Evolutionary conservation across 2,329 filamentous ascomycete species (phyloP), one percentile per base, ranked within the genome.

Genomic region (Penicillium decumbens): DNA sequence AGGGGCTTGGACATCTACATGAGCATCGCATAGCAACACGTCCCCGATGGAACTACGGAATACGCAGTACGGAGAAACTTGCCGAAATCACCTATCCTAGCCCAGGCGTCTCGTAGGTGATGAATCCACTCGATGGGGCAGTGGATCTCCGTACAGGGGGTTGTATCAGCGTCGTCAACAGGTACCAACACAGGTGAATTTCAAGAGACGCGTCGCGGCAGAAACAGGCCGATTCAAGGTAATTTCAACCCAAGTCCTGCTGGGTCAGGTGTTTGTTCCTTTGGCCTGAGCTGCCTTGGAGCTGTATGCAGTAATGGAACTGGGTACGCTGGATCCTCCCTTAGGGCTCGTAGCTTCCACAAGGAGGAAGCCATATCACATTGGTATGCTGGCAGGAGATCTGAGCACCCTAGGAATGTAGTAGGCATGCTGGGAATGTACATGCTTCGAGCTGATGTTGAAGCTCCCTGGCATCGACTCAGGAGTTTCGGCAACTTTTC

Each of bases 181-280:
- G 42, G 53, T 55, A 55, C 41, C 15, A 25, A 27, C 38, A 32
- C 15, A 20, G 24, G 10, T 50, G 55, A 55, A 57, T 40, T 57
- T 53, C 55, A 53, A 35, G 32, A 48, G 45, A 57, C 48, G 41
- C 45, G 42, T 41, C 28, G 45, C 40, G 46, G 39, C 47, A 49
- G 50, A 52, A 55, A 47, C 33, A n/a, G 33, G 18, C 12, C 39
- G 37, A 46, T 50, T 50, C 47, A 37, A 27, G 43, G 51, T 56
- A 56, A 50, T 42, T 54, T 56, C 51, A n/a, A 41, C 15, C 20
- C n/a, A 54, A 55, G 52, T 50, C 50, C 50, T 48, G 55, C 48
- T 38, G 49, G 52, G 47, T 28, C 27, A 28, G 42, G n/a, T 27
- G 41, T 40, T 40, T 53, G 40, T 44, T 30, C 45, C 27, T 43